Evolutionary conservation across 1,139 yeast genomes (phyloP), one percentile per base, ranked within the genome.

Genomic region (Nadsonia starkeyi-henricii): DNA sequence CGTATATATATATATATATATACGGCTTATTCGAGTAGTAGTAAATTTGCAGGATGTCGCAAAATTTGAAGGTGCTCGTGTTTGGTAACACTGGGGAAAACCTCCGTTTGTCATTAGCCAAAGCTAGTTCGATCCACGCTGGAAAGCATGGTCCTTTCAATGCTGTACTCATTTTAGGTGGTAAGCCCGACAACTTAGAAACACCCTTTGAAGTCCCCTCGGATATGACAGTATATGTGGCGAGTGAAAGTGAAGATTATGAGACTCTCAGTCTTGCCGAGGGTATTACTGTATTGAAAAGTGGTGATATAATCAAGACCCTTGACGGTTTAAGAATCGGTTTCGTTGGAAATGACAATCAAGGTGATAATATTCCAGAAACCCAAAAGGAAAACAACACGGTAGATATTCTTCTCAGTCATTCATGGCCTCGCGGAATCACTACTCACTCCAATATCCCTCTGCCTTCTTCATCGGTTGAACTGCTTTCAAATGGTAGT

Each of bases 121-220:
- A 53, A 42, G 54, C 49, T n/a, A 50, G 51, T 44, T 28, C 48
- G 20, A 42, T 53, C 20, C 46, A 51, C 39, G 39, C 19, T 4
- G 48, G 52, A 12, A 47, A 46, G 30, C 51, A 51, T 30, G 55
- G 55, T 2, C 55, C 55, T 2, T 53, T 53, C 42, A 46, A 46
- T 8, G 45, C 45, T n/a, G 43, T 51, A 5, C 15, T 49, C 9
- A 39, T 52, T 9, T 41, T 52, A 20, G 51, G 51, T 17, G 42
- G 41, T 21, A 28, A 28, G 26, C 43, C 43, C 20, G 21, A 41
- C 15, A 12, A 20, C 17, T n/a, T n/a, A 41, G 26, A 17, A 13
- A 17, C 3, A 4, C 23, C 43, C 13, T 21, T 12, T 41, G 21
- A 41, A 21, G 43, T 20, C 15, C 28, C 28, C 15, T 13, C n/a